Percentiles rank a stretch among this genome's conserved stretches.
phyloP scores from a whole-genome alignment of 352 stramenopile genomes.

The Phytophthora macrochlamydospora region DNA sequence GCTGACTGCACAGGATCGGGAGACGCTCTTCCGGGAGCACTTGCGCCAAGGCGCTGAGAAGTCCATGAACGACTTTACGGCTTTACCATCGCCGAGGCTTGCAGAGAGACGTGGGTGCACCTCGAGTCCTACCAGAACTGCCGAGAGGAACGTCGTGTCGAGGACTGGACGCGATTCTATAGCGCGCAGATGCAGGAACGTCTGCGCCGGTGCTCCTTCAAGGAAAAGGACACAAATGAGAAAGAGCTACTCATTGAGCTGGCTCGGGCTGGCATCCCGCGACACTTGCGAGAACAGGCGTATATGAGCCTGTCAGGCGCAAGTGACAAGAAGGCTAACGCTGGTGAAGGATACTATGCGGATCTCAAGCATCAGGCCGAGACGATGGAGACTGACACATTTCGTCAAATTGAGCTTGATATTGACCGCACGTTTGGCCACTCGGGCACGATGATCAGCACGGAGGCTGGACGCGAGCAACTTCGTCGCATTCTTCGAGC shows the following conservation, averaged over 20 bases:
- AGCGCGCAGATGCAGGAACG: constrained; percentile 47
- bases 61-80: constrained; percentile 64
- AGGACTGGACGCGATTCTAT: constrained; percentile 66
- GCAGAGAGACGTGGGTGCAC: constrained; percentile 55
- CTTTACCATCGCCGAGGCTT: constrained; percentile 57
- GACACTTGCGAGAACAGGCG: constrained; percentile 63
- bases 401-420: constrained; percentile 87
- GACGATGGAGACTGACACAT: constrained; percentile 54
- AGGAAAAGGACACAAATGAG: constrained; percentile 36
- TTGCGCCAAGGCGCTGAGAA: constrained; percentile 27
- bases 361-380: constrained; percentile 51
- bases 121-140: constrained; percentile 78
- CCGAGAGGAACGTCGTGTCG: constrained; percentile 66
- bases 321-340: constrained; percentile 59
- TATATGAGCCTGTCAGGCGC: constrained; percentile 78
- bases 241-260: constrained; percentile 45
- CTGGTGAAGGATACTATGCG: constrained; percentile 52
- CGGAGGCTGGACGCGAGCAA: constrained; percentile 48
- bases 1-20: constrained; percentile 28
- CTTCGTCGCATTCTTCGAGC: constrained; percentile 77
- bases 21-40: constrained; percentile 47
- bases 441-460: constrained; percentile 67
- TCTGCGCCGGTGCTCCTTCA: constrained; percentile 34
- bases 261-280: constrained; percentile 57
- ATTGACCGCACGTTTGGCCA: constrained; percentile 88